A percentile compares a stretch with the other conserved stretches of the same genome.
Evolutionary conservation across 306 rosid genomes (phyloP).

Genomic region (Acacia crassicarpa): DNA sequence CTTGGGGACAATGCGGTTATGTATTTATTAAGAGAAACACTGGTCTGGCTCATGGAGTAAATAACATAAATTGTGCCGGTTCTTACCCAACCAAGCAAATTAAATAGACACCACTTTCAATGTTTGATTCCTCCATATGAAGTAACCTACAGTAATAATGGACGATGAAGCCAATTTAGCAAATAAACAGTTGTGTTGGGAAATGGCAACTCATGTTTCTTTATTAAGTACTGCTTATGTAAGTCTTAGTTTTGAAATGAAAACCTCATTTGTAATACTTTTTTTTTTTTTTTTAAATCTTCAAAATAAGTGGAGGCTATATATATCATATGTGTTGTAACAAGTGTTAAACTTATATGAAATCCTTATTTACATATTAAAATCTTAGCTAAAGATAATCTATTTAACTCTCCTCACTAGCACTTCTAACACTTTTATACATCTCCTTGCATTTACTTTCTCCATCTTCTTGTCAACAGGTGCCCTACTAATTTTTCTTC

Average conservation of each 20-base stretch:
- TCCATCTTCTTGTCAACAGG: too few relatives aligned
- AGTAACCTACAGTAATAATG: neutral
- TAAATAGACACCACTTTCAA: neutral
- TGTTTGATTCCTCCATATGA: neutral
- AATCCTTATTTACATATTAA: too few relatives aligned
- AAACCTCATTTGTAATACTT: neutral
- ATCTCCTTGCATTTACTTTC: too few relatives aligned
- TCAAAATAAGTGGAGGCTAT: neutral
- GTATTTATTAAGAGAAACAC: neutral
- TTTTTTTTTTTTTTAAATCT: neutral
- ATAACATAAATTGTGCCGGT: neutral
- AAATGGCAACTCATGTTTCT: neutral
- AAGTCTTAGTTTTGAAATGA: neutral
- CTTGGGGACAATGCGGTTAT: neutral
- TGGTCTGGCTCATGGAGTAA: neutral
- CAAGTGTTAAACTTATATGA: too few relatives aligned
- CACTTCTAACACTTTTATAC: too few relatives aligned
- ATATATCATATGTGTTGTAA: neutral
- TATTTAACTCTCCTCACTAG: too few relatives aligned
- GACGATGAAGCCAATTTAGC: neutral
- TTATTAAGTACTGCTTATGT: neutral
- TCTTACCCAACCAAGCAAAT: neutral
- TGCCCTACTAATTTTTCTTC: too few relatives aligned
- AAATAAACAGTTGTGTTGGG: neutral
- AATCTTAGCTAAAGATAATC: too few relatives aligned